Conservation (phyloP, 345 rosid genomes). For the Theobroma cacao region DNA sequence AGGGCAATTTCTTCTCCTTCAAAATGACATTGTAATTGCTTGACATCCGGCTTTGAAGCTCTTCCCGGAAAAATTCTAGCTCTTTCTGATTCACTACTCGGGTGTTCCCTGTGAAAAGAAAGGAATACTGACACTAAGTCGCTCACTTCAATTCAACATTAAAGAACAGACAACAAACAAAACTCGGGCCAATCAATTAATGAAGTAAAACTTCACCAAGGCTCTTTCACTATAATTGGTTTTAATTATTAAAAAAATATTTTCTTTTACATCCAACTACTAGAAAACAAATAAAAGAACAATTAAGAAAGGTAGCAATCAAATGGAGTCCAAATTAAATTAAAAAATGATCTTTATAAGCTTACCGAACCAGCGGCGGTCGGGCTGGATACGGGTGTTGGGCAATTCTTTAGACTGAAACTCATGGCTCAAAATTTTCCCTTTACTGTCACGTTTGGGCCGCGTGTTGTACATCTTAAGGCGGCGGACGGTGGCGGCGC, state of each 20-base stretch:
- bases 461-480: conserved; percentile 80
- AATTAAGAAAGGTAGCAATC: neutral
- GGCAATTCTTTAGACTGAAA: conserved; percentile 80
- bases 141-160: no score
- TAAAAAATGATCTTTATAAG: neutral
- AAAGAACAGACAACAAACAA: neutral
- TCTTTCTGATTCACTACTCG: conserved; percentile 75
- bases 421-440: conserved; percentile 62
- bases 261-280: neutral
- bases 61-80: conserved; percentile 78
- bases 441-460: conserved; percentile 55
- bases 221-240: neutral
- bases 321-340: neutral
- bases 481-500: conserved; percentile 77
- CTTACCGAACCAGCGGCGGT: conserved; percentile 88
- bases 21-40: conserved; percentile 70
- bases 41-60: conserved; percentile 61
- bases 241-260: neutral
- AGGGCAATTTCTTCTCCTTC: conserved; percentile 73
- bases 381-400: conserved; percentile 72
- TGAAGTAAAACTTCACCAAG: neutral
- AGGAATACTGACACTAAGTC: neutral
- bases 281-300: neutral
- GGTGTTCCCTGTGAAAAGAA: conserved; percentile 51
- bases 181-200: neutral